Conservation (phyloP, 1,284 basidiomycete genomes). For the Sphaerobolus stellatus region DNA sequence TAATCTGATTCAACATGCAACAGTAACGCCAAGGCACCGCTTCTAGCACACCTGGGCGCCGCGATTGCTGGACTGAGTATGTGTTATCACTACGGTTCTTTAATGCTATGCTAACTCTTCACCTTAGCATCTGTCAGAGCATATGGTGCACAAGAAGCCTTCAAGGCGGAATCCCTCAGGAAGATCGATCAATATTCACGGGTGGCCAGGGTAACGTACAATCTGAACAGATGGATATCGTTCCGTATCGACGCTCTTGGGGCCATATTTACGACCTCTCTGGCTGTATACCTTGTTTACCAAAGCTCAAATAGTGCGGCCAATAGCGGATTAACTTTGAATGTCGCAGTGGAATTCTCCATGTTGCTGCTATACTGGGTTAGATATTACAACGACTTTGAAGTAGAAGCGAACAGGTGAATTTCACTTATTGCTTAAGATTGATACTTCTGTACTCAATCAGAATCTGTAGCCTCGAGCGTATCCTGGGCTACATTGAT, state of each 20-base stretch:
- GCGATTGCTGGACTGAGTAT: slow-evolving; percentile 34
- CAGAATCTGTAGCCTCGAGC: slow-evolving; percentile 56
- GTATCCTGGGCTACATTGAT: slow-evolving; percentile 67
- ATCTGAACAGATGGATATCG: slow-evolving; percentile 19
- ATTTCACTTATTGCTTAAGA: neutral
- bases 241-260: slow-evolving; percentile 18
- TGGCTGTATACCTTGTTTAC: slow-evolving; percentile 20
- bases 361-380: slow-evolving; percentile 10
- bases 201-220: slow-evolving; percentile 17
- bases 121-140: slow-evolving; percentile 34
- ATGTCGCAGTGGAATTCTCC: slow-evolving; percentile 9
- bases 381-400: slow-evolving; percentile 16
- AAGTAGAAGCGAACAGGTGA: slow-evolving; percentile 8
- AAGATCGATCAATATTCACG: slow-evolving; percentile 21
- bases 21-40: too few species aligned
- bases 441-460: neutral
- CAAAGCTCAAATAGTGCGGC: slow-evolving; percentile 10
- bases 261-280: slow-evolving; percentile 16
- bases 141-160: slow-evolving; percentile 20
- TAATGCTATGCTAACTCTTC: slow-evolving; percentile 16
- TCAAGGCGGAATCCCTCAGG: slow-evolving; percentile 19
- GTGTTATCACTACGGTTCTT: slow-evolving; percentile 34
- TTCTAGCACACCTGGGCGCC: slow-evolving; percentile 39
- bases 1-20: too few species aligned
- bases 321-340: slow-evolving; percentile 19